phyloP scores from a whole-genome alignment of 2,329 filamentous ascomycete genomes.

The Ceratocystis ficicola region DNA sequence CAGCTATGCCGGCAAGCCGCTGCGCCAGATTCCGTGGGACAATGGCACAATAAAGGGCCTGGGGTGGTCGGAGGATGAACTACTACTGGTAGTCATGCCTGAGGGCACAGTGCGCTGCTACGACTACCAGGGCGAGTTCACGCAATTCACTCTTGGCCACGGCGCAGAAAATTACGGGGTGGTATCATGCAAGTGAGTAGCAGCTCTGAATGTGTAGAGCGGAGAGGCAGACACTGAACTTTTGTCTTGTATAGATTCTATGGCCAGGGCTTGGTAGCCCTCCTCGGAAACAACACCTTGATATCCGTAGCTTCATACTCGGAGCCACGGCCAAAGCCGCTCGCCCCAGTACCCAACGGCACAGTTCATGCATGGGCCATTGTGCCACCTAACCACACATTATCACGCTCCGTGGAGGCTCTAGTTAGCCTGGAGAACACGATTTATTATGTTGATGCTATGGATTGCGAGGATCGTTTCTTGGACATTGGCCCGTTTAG shows the following conservation, averaged over 20 bases:
- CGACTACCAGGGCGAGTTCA: constrained; percentile 88
- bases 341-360: constrained; percentile 65
- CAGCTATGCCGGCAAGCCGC: constrained; percentile 78
- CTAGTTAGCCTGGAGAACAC: constrained; percentile 75
- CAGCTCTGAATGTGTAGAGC: background rate
- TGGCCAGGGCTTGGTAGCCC: constrained; percentile 78
- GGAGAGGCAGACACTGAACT: background rate
- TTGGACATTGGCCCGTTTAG: constrained; percentile 86
- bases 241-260: constrained; percentile 51
- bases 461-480: constrained; percentile 80
- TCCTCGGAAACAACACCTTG: constrained; percentile 77
- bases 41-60: constrained; percentile 75
- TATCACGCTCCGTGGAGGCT: constrained; percentile 87
- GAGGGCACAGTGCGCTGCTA: constrained; percentile 88
- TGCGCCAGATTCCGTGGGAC: constrained; percentile 82
- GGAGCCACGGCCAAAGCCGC: constrained; percentile 74
- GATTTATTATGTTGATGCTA: constrained; percentile 74
- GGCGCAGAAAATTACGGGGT: constrained; percentile 82
- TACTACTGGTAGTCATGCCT: constrained; percentile 72
- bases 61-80: constrained; percentile 94
- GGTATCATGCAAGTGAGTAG: constrained; percentile 54
- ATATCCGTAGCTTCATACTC: constrained; percentile 80
- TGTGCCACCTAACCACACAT: constrained; percentile 73
- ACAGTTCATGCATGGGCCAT: constrained; percentile 79
- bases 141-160: constrained; percentile 82